Conservation (phyloP, 1,284 basidiomycete genomes). For the Rugosomyces carneus region DNA sequence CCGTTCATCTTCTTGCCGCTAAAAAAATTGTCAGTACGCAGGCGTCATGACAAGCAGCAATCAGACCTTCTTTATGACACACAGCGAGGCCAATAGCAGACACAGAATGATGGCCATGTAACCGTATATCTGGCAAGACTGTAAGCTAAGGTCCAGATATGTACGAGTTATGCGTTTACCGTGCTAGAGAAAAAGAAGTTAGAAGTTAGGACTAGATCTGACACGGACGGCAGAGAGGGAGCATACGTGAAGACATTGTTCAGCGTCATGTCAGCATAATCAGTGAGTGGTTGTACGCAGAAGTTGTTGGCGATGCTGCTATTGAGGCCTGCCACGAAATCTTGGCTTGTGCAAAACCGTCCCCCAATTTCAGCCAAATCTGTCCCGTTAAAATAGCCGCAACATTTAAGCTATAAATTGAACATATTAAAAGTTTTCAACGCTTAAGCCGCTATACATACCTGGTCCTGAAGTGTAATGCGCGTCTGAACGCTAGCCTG, state of each 20-base stretch:
- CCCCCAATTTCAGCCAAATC: slow-evolving; percentile 54
- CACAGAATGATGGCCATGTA: slow-evolving; percentile 75
- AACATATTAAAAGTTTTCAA: not conserved
- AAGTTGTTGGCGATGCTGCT: slow-evolving; percentile 41
- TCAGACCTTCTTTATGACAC: slow-evolving; percentile 74
- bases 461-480: slow-evolving; percentile 66
- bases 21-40: slow-evolving; percentile 11
- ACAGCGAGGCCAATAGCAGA: slow-evolving; percentile 72
- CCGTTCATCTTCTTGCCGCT: slow-evolving; percentile 74
- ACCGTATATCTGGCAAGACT: slow-evolving; percentile 50
- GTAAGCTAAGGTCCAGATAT: slow-evolving; percentile 5
- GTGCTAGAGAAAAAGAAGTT: slow-evolving; percentile 24
- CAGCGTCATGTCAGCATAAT: slow-evolving; percentile 61
- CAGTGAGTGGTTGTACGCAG: slow-evolving; percentile 63
- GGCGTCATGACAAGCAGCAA: slow-evolving; percentile 14
- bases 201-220: not conserved
- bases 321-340: slow-evolving; percentile 41
- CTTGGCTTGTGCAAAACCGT: slow-evolving; percentile 54
- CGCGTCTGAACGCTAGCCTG: slow-evolving; percentile 40
- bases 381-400: slow-evolving; percentile 71
- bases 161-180: slow-evolving; percentile 18
- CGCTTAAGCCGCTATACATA: slow-evolving; percentile 26
- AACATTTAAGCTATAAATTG: slow-evolving; percentile 59
- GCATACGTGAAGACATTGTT: slow-evolving; percentile 80
- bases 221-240: not conserved